Evolutionary conservation across 345 rosid genomes (phyloP), one percentile per base, ranked within the genome.

Genomic region (Syzygium jambos): DNA sequence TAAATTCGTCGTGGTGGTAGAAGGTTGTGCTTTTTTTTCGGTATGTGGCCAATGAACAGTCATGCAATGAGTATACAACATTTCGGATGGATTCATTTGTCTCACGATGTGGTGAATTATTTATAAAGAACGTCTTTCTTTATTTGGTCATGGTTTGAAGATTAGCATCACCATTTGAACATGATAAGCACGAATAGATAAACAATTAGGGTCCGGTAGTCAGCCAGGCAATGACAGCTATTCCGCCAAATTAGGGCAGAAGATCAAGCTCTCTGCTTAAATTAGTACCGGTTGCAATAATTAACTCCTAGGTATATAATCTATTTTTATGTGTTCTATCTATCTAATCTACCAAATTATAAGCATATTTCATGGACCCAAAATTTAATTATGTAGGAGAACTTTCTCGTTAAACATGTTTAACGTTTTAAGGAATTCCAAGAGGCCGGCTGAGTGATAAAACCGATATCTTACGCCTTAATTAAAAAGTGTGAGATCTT

Each of bases 401-500:
- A 34, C 5, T 68, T 68, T 34, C 4, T 2, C 22, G 78, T 34
- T 34, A 17, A 34, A 68, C 46, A 2, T 34, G 9, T 9, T 68
- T 34, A 34, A 43, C 10, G 4, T 19, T 6, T 54, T 19, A 7
- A 54, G 23, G 9, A 54, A 19, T 21, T 54, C 23, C 57, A 54
- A 54, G 23, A 19, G 57, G 4, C 7, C 1, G 57, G 10, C 2
- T 54, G 4, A 15, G 46, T 21, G 5, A 10, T 17, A 2, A 73
- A 73, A 41, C 10, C 1, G 2, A 73, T 73, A 73, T 30, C 0
- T 30, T 7, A 41, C 6, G 1, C 19, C 6, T 16, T 16, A 65
- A 30, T 65, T 19, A 65, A 16, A 54, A 19, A 19, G 25, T 0
- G 0, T 0, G 7, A 73, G 27, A 4, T 73, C 6, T 34, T 0